Conservation (phyloP, 768 basidiomycete genomes). For the Suillus subaureus region DNA sequence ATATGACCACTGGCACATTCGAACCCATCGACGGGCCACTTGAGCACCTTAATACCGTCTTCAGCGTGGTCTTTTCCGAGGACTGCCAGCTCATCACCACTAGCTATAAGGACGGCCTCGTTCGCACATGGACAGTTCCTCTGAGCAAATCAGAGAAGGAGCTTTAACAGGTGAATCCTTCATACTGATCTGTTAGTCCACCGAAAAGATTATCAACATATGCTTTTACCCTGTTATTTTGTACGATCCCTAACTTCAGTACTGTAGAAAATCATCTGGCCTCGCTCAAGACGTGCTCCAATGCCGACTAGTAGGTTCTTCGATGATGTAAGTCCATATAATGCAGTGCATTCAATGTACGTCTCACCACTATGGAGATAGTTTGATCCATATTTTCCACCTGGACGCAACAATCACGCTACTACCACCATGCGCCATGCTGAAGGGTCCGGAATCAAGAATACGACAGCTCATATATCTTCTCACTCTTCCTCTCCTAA, state of each 20-base stretch:
- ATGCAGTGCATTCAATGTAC: neutral
- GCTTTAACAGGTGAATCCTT: neutral
- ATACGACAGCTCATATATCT: neutral
- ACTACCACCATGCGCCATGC: neutral
- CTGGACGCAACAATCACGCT: neutral
- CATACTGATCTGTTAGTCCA: neutral
- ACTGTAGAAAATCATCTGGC: neutral
- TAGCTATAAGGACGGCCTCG: neutral
- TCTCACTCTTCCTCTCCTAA: neutral
- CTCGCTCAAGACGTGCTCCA: neutral
- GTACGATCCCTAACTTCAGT: neutral
- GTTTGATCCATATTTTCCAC: neutral
- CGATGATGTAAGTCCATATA: neutral
- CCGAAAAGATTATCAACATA: neutral
- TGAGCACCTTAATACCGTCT: neutral
- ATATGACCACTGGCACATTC: too few species aligned
- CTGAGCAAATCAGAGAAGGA: neutral
- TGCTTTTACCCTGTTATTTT: neutral
- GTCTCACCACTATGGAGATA: neutral
- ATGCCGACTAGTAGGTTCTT: neutral
- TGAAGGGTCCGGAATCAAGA: neutral
- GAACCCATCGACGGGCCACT: neutral
- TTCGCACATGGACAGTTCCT: neutral
- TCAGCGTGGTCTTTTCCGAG: neutral
- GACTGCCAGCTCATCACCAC: neutral